Evolutionary conservation across 1,139 yeast genomes (phyloP).

Genomic region (Protomyces lactucae-debilis): DNA sequence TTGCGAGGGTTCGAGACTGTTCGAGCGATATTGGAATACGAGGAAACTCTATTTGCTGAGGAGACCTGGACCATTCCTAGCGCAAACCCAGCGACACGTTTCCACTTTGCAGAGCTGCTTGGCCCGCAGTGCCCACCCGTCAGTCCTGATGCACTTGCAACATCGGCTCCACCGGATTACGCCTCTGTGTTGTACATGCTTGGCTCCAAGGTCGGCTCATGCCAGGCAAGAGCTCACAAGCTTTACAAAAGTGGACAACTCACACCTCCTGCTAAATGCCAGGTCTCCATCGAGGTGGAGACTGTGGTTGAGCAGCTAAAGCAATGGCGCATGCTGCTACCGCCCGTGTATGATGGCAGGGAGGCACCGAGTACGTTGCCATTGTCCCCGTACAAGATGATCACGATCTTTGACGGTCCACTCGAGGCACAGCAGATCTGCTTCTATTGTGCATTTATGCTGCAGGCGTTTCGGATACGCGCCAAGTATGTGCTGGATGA

Average conservation of each 20-base stretch:
- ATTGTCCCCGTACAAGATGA: not conserved
- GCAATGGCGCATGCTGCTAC: constrained; percentile 6
- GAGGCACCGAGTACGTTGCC: not conserved
- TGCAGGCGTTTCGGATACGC: constrained; percentile 1
- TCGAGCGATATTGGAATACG: constrained; percentile 9
- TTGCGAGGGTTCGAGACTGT: constrained; percentile 18
- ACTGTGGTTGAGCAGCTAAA: not conserved
- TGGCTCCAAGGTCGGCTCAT: constrained; percentile 7
- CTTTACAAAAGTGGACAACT: not conserved
- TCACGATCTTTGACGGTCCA: not conserved
- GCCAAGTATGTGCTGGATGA: constrained; percentile 7
- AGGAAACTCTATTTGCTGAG: constrained; percentile 16
- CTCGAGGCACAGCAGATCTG: constrained; percentile 1
- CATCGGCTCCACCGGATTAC: not conserved
- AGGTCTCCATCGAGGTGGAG: not conserved
- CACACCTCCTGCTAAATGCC: not conserved
- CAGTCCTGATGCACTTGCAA: not conserved
- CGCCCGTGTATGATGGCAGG: not conserved
- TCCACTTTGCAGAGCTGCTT: not conserved
- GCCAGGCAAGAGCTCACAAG: not conserved
- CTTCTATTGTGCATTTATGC: constrained; percentile 11
- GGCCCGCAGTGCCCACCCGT: not conserved
- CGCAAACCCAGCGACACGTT: constrained; percentile 1
- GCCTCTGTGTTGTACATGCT: constrained; percentile 20
- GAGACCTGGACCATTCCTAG: constrained; percentile 2